Percentiles rank a stretch among this genome's conserved stretches.
Conservation (phyloP, 2,329 filamentous ascomycete genomes). For the Myriosclerotinia curreyana region DNA sequence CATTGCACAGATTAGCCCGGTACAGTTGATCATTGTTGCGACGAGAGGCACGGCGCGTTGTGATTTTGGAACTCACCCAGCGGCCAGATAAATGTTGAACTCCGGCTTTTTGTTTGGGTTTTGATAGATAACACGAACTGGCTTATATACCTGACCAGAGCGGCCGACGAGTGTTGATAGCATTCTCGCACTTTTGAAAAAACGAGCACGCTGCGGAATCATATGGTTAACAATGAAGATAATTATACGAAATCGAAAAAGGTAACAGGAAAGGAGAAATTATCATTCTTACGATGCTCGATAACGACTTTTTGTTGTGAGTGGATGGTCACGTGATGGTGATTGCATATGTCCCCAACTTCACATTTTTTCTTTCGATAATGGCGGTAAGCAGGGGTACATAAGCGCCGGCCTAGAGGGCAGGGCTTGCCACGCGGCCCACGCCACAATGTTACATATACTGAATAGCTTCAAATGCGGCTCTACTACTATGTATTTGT, state of each 20-base stretch:
- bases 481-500: no score
- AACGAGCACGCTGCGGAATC: not conserved
- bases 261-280: not conserved
- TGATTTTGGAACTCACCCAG: not conserved
- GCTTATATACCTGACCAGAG: not conserved
- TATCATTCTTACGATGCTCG: no score
- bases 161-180: not conserved
- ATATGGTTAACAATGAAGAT: not conserved
- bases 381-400: no score
- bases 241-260: not conserved
- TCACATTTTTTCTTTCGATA: no score
- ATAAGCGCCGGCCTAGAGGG: no score
- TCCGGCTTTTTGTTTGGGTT: not conserved
- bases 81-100: not conserved
- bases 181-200: not conserved
- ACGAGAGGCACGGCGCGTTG: no score
- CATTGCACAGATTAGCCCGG: not conserved
- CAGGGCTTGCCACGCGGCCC: no score
- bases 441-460: no score
- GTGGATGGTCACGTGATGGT: no score
- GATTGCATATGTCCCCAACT: no score
- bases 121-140: not conserved
- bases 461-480: no score
- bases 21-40: not conserved
- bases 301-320: no score